Conservation (phyloP, 352 stramenopile genomes). For the Globisporangium spiculum region DNA sequence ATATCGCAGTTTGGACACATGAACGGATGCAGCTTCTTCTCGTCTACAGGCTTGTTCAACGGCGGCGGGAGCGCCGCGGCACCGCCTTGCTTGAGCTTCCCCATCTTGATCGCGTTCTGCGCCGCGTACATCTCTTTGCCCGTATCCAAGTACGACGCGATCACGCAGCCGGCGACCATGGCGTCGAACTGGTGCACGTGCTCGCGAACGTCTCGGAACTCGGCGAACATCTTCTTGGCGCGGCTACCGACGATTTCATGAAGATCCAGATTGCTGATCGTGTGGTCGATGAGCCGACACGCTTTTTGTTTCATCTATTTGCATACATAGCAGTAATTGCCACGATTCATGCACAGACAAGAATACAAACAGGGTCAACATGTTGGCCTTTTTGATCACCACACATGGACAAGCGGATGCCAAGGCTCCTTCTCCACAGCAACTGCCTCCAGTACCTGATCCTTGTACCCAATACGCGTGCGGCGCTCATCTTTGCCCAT, state of each 20-base stretch:
- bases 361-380: slow-evolving; percentile 19
- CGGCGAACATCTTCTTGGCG: slow-evolving; percentile 95
- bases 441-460: slow-evolving; percentile 77
- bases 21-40: slow-evolving; percentile 88
- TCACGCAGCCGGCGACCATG: slow-evolving; percentile 87
- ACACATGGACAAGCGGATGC: not conserved
- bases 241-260: slow-evolving; percentile 94
- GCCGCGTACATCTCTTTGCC: slow-evolving; percentile 86
- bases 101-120: slow-evolving; percentile 74
- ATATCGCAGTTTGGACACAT: slow-evolving; percentile 74
- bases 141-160: slow-evolving; percentile 84
- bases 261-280: slow-evolving; percentile 92
- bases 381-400: slow-evolving; percentile 20
- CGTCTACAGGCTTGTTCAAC: slow-evolving; percentile 79
- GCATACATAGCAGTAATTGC: slow-evolving; percentile 73
- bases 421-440: not conserved
- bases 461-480: slow-evolving; percentile 97
- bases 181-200: slow-evolving; percentile 95
- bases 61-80: slow-evolving; percentile 43
- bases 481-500: slow-evolving; percentile 96
- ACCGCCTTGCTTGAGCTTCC: slow-evolving; percentile 49
- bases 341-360: slow-evolving; percentile 17
- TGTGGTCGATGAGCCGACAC: slow-evolving; percentile 87
- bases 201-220: slow-evolving; percentile 95
- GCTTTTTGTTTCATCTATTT: slow-evolving; percentile 93